These are phyloP conservation scores for Cladosporium sp. DNA, from an alignment of 2,329 filamentous ascomycete species.

Conservation along the genomic window DNA sequence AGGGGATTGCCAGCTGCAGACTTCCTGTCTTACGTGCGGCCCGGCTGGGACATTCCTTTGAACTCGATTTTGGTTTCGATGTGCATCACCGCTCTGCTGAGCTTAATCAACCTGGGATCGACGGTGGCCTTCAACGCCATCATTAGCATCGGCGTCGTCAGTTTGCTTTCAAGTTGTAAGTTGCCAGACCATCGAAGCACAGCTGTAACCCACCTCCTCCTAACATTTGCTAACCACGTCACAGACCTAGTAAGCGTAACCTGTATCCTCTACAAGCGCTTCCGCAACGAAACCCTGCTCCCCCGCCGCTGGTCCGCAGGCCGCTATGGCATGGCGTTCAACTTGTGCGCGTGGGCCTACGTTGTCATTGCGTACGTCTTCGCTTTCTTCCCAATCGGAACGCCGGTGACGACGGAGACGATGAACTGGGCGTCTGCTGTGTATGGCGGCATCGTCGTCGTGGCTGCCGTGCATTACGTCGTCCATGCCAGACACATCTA, in stretches of 20 bases:
- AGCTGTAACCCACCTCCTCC: no score
- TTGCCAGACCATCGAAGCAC: no score
- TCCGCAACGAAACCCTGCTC: constrained; percentile 36
- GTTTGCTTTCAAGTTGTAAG: constrained; percentile 38
- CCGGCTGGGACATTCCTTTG: constrained; percentile 32
- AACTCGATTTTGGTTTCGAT: constrained; percentile 36
- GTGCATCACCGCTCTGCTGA: constrained; percentile 37
- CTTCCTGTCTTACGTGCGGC: constrained; percentile 28
- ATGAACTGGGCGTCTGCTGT: constrained; percentile 14
- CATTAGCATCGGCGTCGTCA: constrained; percentile 42
- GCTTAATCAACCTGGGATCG: constrained; percentile 46
- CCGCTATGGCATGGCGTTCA: constrained; percentile 42
- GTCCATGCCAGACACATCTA: constrained; percentile 15
- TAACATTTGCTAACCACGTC: no score
- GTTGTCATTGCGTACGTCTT: constrained; percentile 51
- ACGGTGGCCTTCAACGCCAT: constrained; percentile 44
- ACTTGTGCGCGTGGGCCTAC: constrained; percentile 42
- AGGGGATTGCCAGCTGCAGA: constrained; percentile 34
- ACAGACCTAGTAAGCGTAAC: background rate
- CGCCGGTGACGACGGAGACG: constrained; percentile 49
- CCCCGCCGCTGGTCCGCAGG: constrained; percentile 44
- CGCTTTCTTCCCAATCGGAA: constrained; percentile 49
- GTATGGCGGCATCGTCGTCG: background rate
- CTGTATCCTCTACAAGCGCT: constrained; percentile 21
- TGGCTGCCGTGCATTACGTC: constrained; percentile 18